Evolutionary conservation across 78 protist genomes (phyloP).

Genomic region (Isochrysis galbana): DNA sequence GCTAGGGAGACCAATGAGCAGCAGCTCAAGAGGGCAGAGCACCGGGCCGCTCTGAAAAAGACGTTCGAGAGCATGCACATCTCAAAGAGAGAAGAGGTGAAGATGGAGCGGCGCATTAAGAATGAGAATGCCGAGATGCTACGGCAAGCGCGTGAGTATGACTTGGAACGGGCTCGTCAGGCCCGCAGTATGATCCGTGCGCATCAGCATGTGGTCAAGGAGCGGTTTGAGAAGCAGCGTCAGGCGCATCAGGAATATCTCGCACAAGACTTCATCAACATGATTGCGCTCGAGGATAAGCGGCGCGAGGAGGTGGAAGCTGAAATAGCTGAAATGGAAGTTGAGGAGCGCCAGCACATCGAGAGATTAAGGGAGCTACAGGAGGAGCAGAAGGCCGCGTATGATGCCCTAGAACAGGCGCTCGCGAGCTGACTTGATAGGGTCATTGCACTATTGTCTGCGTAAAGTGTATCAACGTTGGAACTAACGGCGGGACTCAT

Average conservation of each 20-base stretch:
- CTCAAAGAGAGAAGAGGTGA: not conserved
- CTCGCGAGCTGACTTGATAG: not conserved
- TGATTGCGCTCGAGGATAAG: not conserved
- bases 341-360: not conserved
- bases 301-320: not conserved
- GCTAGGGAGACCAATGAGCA: not conserved
- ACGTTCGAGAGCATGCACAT: not conserved
- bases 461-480: too few relatives aligned
- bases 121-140: not conserved
- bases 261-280: not conserved
- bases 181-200: not conserved
- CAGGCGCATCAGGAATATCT: not conserved
- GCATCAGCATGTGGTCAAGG: not conserved
- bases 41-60: not conserved
- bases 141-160: too few relatives aligned
- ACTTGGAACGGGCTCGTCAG: not conserved
- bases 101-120: not conserved
- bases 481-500: not conserved
- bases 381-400: not conserved
- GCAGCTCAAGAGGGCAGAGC: not conserved
- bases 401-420: not conserved
- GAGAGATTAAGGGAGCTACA: not conserved
- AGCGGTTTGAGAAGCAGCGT: not conserved
- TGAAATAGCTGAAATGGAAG: not conserved
- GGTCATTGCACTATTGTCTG: too few relatives aligned